Base-by-base conservation (phyloP, 1,139 yeast species). In the Yamadazyma dushanensis region DNA sequence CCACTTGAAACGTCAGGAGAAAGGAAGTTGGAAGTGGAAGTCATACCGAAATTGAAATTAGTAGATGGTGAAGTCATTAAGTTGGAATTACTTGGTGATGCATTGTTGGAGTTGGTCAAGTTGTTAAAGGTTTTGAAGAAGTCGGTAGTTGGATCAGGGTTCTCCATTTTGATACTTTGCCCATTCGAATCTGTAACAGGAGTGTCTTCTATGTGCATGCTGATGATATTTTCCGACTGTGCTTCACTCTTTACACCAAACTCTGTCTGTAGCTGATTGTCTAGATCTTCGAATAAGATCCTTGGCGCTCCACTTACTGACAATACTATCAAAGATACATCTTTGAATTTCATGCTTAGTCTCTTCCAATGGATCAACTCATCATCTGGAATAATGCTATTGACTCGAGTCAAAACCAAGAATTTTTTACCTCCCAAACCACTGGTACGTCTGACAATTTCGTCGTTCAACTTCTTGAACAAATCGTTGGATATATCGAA, bases 311-410 rank as follows among this genome's bases (percentile, higher is more conserved):
- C 70, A 45, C 80, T 83, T 0, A 85, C 87, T 9, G 92, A 80
- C n/a, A 83, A 69, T 13, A 87, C 88, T 26, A 87, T 76, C 51
- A 85, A 64, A 2, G 85, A 78, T 15, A 85, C 60, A 26, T 78
- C 83, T 45, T 81, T 79, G 37, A 76, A 73, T 43, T 75, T 76
- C 36, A 66, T 51, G 21, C 88, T 80, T 26, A 83, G 61, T 39
- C 88, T 60, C 53, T 85, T 80, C 90, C 92, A 82, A 51, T 83
- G 87, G 34, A 83, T 70, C 36, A 84, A 61, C 51, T 84, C 94
- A 53, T 83, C 92, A 56, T 84, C 94, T 0, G 90, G 88, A 29
- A 84, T 76, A 37, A 83, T 75, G 45, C 84, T 83, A 49, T 80
- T 81, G 36, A 83, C 60, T 48, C 94, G 69, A 0, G 92, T 82